These are phyloP conservation scores for Fusarium hainanense DNA, from an alignment of 2,329 filamentous ascomycete genomes.

Conservation along the genomic window DNA sequence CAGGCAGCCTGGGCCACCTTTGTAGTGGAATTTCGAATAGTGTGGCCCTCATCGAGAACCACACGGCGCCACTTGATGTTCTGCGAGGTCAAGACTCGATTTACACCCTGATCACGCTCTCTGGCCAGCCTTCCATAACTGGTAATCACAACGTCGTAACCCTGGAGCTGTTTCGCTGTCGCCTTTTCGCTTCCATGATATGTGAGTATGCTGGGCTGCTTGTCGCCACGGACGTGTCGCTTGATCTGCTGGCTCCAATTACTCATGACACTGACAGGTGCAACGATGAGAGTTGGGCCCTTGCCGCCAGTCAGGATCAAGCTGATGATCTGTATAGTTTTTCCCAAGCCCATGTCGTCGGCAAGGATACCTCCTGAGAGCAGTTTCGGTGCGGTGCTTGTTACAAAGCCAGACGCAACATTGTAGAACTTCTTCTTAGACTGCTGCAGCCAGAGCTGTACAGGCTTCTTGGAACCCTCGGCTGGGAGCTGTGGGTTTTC, in stretches of 20 bases:
- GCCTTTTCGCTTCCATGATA: conserved; percentile 77
- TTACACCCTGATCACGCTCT: conserved; percentile 65
- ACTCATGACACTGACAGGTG: conserved; percentile 87
- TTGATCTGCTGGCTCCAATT: conserved; percentile 88
- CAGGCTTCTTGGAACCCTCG: conserved; percentile 65
- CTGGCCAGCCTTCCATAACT: conserved; percentile 81
- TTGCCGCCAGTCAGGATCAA: conserved; percentile 71
- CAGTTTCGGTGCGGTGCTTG: conserved; percentile 66
- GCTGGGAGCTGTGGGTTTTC: conserved; percentile 76
- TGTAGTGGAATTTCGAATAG: conserved; percentile 80
- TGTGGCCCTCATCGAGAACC: conserved; percentile 86
- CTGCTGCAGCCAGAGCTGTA: conserved; percentile 81
- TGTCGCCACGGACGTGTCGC: conserved; percentile 74
- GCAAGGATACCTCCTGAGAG: conserved; percentile 84
- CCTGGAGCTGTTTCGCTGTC: conserved; percentile 66
- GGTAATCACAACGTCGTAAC: conserved; percentile 83
- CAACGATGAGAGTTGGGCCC: conserved; percentile 80
- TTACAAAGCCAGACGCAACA: conserved; percentile 69
- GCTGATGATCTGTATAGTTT: conserved; percentile 87
- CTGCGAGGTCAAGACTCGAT: conserved; percentile 53
- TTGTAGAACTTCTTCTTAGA: conserved; percentile 68
- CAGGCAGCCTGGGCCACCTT: conserved; percentile 77
- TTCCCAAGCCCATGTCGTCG: conserved; percentile 93
- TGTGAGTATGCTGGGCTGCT: conserved; percentile 73
- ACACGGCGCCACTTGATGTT: conserved; percentile 77